phyloP scores from a whole-genome alignment of 1,284 basidiomycete genomes.

The Neolentinus lepideus region DNA sequence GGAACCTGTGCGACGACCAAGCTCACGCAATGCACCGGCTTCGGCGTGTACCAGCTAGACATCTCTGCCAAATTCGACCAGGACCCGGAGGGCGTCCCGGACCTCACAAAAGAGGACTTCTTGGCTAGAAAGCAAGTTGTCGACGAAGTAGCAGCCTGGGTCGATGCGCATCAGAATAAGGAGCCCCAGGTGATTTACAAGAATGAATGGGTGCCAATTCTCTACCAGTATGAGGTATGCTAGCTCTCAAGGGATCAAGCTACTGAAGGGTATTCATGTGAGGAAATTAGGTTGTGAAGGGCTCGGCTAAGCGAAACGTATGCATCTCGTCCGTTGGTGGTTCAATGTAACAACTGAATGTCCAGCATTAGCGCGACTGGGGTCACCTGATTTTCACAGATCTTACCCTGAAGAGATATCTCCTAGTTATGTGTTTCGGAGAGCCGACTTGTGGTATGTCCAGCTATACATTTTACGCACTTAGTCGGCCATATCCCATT shows the following conservation, averaged over 20 bases:
- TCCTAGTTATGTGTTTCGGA: constrained; percentile 23
- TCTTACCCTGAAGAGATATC: constrained; percentile 17
- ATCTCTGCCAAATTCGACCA: constrained; percentile 19
- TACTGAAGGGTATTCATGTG: neutral
- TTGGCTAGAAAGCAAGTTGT: constrained; percentile 20
- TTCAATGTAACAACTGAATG: too few species aligned
- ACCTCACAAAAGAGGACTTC: constrained; percentile 18
- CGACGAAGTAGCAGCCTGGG: constrained; percentile 15
- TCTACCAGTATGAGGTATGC: constrained; percentile 20
- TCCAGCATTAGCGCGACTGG: constrained; percentile 20
- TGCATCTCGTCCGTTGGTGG: neutral
- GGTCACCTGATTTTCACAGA: constrained; percentile 25
- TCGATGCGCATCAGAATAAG: constrained; percentile 5
- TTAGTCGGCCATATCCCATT: too few species aligned
- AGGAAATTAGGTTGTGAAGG: constrained; percentile 14
- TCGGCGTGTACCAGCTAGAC: constrained; percentile 21
- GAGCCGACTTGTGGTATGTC: constrained; percentile 10
- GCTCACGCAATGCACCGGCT: constrained; percentile 18
- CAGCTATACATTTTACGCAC: too few species aligned
- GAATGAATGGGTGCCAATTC: constrained; percentile 18
- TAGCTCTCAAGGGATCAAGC: neutral
- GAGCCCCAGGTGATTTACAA: neutral
- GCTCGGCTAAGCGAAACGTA: constrained; percentile 17
- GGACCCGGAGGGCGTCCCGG: constrained; percentile 14
- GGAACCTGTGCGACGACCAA: constrained; percentile 22